A percentile compares a stretch with the other conserved stretches of the same genome.
These are phyloP conservation scores for Neurospora sp. DNA, from an alignment of 495 filamentous ascomycete species.

Conservation along the genomic window DNA sequence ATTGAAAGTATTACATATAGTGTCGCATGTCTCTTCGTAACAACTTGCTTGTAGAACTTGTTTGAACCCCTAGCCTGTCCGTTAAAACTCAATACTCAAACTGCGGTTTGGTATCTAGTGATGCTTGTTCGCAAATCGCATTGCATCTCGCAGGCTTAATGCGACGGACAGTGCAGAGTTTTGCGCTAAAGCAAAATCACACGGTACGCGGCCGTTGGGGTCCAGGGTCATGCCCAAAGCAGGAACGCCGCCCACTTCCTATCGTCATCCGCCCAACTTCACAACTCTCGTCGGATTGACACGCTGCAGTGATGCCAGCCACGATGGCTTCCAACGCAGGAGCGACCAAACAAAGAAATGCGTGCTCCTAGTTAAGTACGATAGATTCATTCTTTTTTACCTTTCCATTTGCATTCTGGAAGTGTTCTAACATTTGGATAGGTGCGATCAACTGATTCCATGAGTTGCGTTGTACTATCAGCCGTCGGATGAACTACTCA, in stretches of 20 bases:
- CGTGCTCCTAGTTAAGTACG: background rate
- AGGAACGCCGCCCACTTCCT: background rate
- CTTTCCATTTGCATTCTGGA: background rate
- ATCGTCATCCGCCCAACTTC: background rate
- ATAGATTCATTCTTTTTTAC: background rate
- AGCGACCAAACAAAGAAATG: background rate
- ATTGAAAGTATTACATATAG: background rate
- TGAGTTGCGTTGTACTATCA: background rate
- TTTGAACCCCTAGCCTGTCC: background rate
- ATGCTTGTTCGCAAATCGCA: background rate
- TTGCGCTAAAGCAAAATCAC: background rate
- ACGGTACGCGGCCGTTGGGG: background rate
- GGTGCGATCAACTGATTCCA: background rate
- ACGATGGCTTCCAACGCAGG: background rate
- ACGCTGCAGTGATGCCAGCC: background rate
- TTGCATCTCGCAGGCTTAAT: background rate
- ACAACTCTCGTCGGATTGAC: background rate
- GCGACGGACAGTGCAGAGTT: background rate
- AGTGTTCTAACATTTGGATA: background rate
- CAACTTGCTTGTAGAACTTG: background rate
- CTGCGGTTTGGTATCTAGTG: background rate
- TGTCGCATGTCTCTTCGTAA: background rate
- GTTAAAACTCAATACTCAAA: background rate
- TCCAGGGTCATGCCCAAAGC: background rate
- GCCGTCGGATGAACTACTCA: background rate